These are phyloP conservation scores for Pilatotrama ljubarskyi DNA, from an alignment of 768 basidiomycete species.

Conservation along the genomic window DNA sequence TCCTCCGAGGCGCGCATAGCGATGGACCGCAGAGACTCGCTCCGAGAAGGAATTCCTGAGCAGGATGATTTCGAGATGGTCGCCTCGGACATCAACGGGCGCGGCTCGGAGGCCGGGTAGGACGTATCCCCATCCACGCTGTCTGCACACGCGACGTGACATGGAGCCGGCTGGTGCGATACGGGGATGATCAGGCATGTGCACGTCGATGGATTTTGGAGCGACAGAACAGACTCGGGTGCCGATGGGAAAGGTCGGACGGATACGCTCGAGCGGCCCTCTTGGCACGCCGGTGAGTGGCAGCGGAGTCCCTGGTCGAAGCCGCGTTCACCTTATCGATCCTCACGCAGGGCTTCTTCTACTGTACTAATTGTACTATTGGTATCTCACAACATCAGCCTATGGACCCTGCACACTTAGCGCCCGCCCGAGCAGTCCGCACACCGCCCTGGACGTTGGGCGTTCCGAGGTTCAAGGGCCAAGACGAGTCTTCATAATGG, in stretches of 20 bases:
- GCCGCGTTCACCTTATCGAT: conserved; percentile 15
- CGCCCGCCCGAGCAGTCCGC: background rate
- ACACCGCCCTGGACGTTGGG: background rate
- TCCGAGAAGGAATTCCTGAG: conserved; percentile 15
- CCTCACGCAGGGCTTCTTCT: conserved; percentile 12
- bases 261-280: background rate
- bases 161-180: too few relatives aligned
- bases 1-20: background rate
- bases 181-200: background rate
- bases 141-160: background rate
- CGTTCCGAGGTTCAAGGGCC: background rate
- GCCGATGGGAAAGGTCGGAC: conserved; percentile 15
- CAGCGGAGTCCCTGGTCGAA: conserved; percentile 3
- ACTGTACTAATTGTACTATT: conserved; percentile 22
- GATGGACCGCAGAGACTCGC: conserved; percentile 14
- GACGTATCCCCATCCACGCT: background rate
- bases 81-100: conserved; percentile 11
- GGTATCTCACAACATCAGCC: conserved; percentile 8
- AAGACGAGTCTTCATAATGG: too few relatives aligned
- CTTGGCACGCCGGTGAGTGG: conserved; percentile 20
- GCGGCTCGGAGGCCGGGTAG: conserved; percentile 15
- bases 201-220: background rate
- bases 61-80: conserved; percentile 26
- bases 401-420: background rate
- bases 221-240: background rate